A percentile compares a stretch with the other conserved stretches of the same genome.
phyloP scores from a whole-genome alignment of 108 stramenopile species.

The Asterionellopsis glacialis region DNA sequence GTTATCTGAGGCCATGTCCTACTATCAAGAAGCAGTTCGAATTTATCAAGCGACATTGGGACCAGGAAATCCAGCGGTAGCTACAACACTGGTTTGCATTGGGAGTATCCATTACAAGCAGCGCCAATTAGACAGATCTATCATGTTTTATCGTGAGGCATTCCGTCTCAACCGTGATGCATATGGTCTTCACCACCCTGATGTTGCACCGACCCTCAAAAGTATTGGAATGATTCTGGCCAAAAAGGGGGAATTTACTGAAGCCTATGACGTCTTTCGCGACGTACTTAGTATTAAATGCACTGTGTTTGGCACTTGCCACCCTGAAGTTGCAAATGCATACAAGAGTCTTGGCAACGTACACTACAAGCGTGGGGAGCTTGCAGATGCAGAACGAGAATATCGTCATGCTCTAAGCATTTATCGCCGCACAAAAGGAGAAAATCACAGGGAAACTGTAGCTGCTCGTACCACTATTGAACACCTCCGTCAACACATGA shows the following conservation, averaged over 20 bases:
- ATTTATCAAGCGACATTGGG: slow-evolving; percentile 73
- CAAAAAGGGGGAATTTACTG: slow-evolving; percentile 59
- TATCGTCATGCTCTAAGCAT: slow-evolving; percentile 73
- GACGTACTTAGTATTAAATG: slow-evolving; percentile 73
- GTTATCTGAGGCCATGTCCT: slow-evolving; percentile 67
- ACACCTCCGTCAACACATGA: slow-evolving; percentile 56
- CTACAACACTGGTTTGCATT: slow-evolving; percentile 74
- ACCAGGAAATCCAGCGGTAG: slow-evolving; percentile 66
- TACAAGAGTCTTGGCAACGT: slow-evolving; percentile 81
- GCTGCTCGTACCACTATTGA: slow-evolving; percentile 55
- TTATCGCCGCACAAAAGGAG: slow-evolving; percentile 55
- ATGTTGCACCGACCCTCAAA: slow-evolving; percentile 80
- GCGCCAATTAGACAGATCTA: slow-evolving; percentile 66
- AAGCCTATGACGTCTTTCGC: slow-evolving; percentile 64
- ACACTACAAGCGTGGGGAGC: slow-evolving; percentile 77
- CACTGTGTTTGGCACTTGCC: slow-evolving; percentile 52
- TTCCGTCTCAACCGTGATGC: slow-evolving; percentile 72
- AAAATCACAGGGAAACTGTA: slow-evolving; percentile 54
- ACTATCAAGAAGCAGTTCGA: slow-evolving; percentile 75
- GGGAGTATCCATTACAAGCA: slow-evolving; percentile 75
- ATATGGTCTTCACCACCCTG: slow-evolving; percentile 74
- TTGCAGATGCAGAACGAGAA: slow-evolving; percentile 62
- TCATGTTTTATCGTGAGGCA: slow-evolving; percentile 77
- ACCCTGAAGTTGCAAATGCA: slow-evolving; percentile 74
- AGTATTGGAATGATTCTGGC: slow-evolving; percentile 73